Base-by-base conservation (phyloP, 2,329 filamentous ascomycete species). In the Metarhizium humberi region DNA sequence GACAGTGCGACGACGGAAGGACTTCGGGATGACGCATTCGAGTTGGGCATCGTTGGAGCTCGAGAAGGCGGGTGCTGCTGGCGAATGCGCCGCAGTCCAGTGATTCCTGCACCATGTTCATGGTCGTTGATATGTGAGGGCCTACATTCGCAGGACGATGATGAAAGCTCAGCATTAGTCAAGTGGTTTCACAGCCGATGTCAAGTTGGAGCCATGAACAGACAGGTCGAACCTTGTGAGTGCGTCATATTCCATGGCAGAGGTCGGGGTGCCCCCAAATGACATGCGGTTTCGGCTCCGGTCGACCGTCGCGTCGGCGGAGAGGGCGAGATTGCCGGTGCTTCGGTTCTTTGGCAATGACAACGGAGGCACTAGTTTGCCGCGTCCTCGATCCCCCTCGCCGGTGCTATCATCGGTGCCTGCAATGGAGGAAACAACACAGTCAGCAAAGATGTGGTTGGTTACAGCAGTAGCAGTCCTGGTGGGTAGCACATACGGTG, bases 11-110 rank as follows among this genome's bases (percentile, higher is more conserved):
- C 70, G 66, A 78, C 69, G 57, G 82, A 81, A 61, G 81, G 69
- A 70, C 78, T 83, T 63, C 81, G 76, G 40, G 85, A 86, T 16
- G 85, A 83, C 38, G 80, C 77, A 60, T 78, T 80, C 45, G 86
- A 87, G 55, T 67, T 70, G 40, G 85, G 84, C 57, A 87, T 71
- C 32, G 86, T 86, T 55, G 86, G 78, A 53, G 80, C 77, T 69
- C 86, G 79, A 55, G 82, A 75, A 43, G 83, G 66, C 53, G 70
- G 80, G 58, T 87, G 87, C 65, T 91, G 86, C 71, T 96, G 92
- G 69, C 94, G 88, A 70, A 99, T 99, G 65, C 94, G 88, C 68
- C 92, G 87, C 66, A 99, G 80, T 62, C 94, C 92, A 55, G 90
- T 95, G 48, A 87, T 80, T 54, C 90, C 90, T 59, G 94, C 75